Base-by-base conservation (phyloP, 2,329 filamentous ascomycete species). In the Xenoacremonium recifei region DNA sequence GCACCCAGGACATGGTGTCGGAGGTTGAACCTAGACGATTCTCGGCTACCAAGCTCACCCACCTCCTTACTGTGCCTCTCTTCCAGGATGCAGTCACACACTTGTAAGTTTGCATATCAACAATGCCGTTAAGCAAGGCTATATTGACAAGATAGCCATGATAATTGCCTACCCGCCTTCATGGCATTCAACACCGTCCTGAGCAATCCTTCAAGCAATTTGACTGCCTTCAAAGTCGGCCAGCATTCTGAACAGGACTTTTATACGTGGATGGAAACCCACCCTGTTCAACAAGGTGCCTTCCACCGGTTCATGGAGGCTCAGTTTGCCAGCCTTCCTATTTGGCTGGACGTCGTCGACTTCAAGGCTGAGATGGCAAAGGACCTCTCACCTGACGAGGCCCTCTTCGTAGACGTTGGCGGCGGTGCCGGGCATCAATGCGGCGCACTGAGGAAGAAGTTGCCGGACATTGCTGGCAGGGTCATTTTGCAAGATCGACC, bases 291-390 rank as follows among this genome's bases (percentile, higher is more conserved):
- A 21, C 42, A 45, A n/a, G 42, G 39, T 11, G 52, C 57, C 4
- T 58, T 57, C 21, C 57, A 58, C 31, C 41, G 42, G 12, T 59
- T 56, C 43, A 58, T 60, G 55, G 50, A 57, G 39, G 50, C 48
- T 6, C 50, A 55, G 30, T 51, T 52, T 15, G 40, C 52, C 17
- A 39, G 45, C 9, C 40, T 56, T 17, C 54, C 57, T 9, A 48
- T 45, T 2, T 58, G 54, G 55, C 44, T 58, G 6, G 44, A 45
- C 33, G 51, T 40, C 18, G 45, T 56, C 16, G 45, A 56, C 30
- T 57, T 57, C 30, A 40, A 21, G n/a, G 9, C 17, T 4, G 54
- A 56, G 31, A 37, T 55, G 23, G 37, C 25, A 15, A 17, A 37
- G 11, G 39, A 25, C 17, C 11, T 34, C 15, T 23, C 16, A 1